phyloP scores from a whole-genome alignment of 2,329 filamentous ascomycete genomes.

The Conoideocrella luteorostrata region DNA sequence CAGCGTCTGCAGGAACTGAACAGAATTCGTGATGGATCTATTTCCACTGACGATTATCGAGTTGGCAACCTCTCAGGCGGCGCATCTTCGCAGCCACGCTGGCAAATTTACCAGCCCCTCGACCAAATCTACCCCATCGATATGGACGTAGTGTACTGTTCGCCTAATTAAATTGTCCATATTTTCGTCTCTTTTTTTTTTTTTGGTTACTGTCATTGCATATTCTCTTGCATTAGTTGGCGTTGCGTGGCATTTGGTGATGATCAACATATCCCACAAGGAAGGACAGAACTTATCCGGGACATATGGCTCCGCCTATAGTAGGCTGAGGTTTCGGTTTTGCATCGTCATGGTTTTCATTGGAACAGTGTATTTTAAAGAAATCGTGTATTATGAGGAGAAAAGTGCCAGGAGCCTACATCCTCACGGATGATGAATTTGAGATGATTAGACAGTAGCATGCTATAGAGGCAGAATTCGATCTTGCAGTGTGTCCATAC shows the following conservation, averaged over 20 bases:
- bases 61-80: slow-evolving; percentile 17
- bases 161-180: slow-evolving; percentile 12
- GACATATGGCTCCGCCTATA: too few relatives aligned
- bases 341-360: background rate
- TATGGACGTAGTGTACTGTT: slow-evolving; percentile 31
- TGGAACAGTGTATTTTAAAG: background rate
- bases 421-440: slow-evolving; percentile 7
- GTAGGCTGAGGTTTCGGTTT: background rate
- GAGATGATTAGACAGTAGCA: background rate
- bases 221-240: slow-evolving; percentile 14
- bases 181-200: background rate
- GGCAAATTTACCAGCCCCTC: slow-evolving; percentile 30
- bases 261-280: too few relatives aligned
- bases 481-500: background rate
- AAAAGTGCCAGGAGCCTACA: background rate
- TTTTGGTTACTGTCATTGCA: slow-evolving; percentile 8
- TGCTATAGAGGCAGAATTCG: background rate
- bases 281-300: too few relatives aligned
- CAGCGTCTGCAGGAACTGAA: slow-evolving; percentile 28
- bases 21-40: slow-evolving; percentile 25
- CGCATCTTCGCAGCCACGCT: slow-evolving; percentile 23
- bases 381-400: background rate
- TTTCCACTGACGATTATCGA: slow-evolving; percentile 23
- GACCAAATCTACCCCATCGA: slow-evolving; percentile 28
- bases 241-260: slow-evolving; percentile 7